Conservation (phyloP, 306 rosid genomes). For the Astragalus glycyphyllos region DNA sequence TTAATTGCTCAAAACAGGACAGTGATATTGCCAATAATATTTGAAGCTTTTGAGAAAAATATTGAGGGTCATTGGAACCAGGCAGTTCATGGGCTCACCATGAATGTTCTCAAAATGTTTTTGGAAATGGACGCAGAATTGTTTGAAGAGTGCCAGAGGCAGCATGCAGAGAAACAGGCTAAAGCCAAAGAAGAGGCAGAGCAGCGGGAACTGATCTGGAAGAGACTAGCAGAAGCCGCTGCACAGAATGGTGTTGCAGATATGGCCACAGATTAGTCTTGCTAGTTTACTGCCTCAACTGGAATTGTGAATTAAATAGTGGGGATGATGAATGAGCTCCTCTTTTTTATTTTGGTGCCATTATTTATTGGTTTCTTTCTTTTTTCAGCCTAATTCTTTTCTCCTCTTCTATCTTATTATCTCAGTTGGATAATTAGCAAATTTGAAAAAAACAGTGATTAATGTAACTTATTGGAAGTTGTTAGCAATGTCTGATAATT, state of each 20-base stretch:
- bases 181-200: constrained; percentile 68
- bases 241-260: constrained; percentile 59
- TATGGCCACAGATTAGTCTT: constrained; percentile 58
- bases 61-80: constrained; percentile 89
- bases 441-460: constrained; percentile 57
- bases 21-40: constrained; percentile 75
- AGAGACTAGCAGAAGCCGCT: constrained; percentile 84
- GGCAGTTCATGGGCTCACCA: constrained; percentile 87
- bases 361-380: constrained; percentile 55
- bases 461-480: constrained; percentile 67
- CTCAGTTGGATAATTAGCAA: constrained; percentile 54
- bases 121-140: constrained; percentile 89
- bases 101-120: constrained; percentile 90
- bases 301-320: constrained; percentile 43
- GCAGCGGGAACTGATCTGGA: constrained; percentile 76
- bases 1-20: constrained; percentile 90
- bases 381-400: constrained; percentile 41
- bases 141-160: constrained; percentile 88
- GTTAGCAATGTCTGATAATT: constrained; percentile 64
- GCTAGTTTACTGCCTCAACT: constrained; percentile 30
- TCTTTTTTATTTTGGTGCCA: constrained; percentile 56
- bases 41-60: constrained; percentile 82
- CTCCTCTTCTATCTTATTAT: constrained; percentile 47
- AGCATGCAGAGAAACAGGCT: constrained; percentile 65
- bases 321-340: constrained; percentile 51